These are phyloP conservation scores for Colletotrichum trifolii DNA, from an alignment of 2,329 filamentous ascomycete species.

Conservation along the genomic window DNA sequence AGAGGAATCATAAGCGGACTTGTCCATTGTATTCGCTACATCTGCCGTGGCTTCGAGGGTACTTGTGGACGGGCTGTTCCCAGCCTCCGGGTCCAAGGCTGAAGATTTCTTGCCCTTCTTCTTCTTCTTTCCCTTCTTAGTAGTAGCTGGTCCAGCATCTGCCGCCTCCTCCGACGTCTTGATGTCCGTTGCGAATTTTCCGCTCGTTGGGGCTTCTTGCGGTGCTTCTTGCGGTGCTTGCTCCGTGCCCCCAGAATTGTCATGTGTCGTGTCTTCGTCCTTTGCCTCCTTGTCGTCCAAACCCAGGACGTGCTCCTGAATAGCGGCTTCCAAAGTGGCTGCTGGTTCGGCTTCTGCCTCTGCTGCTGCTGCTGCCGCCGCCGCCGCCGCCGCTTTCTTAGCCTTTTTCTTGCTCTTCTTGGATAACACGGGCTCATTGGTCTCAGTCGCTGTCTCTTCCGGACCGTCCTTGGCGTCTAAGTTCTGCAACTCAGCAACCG, in stretches of 20 bases:
- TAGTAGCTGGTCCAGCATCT: constrained; percentile 42
- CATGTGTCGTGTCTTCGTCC: constrained; percentile 16
- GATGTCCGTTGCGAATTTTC: constrained; percentile 32
- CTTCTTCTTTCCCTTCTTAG: constrained; percentile 49
- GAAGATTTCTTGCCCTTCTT: constrained; percentile 49
- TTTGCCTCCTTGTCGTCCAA: constrained; percentile 14
- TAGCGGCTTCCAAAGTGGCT: constrained; percentile 9
- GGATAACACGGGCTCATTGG: constrained; percentile 20
- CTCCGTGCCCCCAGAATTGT: constrained; percentile 31
- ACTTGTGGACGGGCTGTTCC: constrained; percentile 33
- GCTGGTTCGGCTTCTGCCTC: not conserved
- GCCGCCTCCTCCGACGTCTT: constrained; percentile 29
- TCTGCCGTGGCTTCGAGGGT: constrained; percentile 33
- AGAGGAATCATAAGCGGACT: constrained; percentile 36
- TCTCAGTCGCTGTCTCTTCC: not conserved
- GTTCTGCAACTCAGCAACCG: constrained; percentile 27
- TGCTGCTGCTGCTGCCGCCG: not conserved
- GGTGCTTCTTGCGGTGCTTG: constrained; percentile 27
- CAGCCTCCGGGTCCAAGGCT: constrained; percentile 35
- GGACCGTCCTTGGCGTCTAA: constrained; percentile 15
- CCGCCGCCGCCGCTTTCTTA: constrained; percentile 35
- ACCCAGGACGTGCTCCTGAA: constrained; percentile 16
- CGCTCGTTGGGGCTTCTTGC: constrained; percentile 25
- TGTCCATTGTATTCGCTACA: constrained; percentile 37
- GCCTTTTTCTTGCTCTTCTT: constrained; percentile 46